These are phyloP conservation scores for Hortiboletus rubellus DNA, from an alignment of 1,284 basidiomycete genomes.

Conservation along the genomic window DNA sequence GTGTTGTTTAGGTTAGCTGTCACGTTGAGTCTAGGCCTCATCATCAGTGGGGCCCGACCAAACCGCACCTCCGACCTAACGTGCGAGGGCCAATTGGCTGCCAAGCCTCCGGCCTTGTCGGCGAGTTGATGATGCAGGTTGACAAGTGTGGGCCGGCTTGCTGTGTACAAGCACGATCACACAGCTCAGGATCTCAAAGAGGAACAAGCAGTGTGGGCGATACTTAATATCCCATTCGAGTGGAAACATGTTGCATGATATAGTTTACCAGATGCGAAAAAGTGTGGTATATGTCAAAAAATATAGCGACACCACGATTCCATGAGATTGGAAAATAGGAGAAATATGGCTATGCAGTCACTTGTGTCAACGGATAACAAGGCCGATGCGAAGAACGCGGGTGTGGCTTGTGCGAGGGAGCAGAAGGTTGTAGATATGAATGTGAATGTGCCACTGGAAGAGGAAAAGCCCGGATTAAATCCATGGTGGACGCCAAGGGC, in stretches of 20 bases:
- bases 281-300: conserved; percentile 35
- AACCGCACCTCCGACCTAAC: too few relatives aligned
- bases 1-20: too few relatives aligned
- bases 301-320: conserved; percentile 36
- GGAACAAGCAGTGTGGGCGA: background rate
- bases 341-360: conserved; percentile 25
- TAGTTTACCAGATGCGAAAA: conserved; percentile 8
- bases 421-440: conserved; percentile 18
- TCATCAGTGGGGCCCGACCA: too few relatives aligned
- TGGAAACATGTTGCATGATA: background rate
- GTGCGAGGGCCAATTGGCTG: too few relatives aligned
- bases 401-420: conserved; percentile 29
- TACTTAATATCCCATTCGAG: conserved; percentile 1
- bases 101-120: conserved; percentile 1
- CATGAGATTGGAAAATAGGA: background rate
- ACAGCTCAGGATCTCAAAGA: background rate
- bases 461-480: conserved; percentile 35
- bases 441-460: conserved; percentile 28
- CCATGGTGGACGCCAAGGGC: conserved; percentile 29
- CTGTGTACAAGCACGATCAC: background rate
- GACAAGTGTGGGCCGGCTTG: too few relatives aligned
- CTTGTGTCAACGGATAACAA: conserved; percentile 22
- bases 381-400: conserved; percentile 29
- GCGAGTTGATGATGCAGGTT: background rate
- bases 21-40: too few relatives aligned